Percentiles rank a stretch among this genome's conserved stretches.
phyloP scores from a whole-genome alignment of 495 filamentous ascomycete genomes.

The Penicillium canescens region DNA sequence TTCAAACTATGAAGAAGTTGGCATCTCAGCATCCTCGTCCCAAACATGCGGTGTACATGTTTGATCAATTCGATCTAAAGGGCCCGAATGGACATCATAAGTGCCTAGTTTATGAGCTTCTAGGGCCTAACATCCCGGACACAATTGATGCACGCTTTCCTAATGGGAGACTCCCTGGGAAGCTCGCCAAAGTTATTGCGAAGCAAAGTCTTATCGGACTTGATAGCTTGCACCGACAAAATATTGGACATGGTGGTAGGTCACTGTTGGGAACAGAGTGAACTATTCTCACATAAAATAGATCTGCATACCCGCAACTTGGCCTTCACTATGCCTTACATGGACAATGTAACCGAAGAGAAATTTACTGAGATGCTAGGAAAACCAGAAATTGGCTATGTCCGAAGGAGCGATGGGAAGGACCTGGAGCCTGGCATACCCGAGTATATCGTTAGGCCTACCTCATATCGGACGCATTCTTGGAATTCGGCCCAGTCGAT shows the following conservation, averaged over 20 bases:
- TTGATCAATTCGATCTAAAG: slow-evolving; percentile 39
- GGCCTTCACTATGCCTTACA: slow-evolving; percentile 31
- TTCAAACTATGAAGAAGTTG: slow-evolving; percentile 24
- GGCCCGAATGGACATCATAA: slow-evolving; percentile 48
- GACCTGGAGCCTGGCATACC: slow-evolving; percentile 31
- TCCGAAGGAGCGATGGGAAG: slow-evolving; percentile 35
- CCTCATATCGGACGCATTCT: slow-evolving; percentile 19
- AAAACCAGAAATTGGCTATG: slow-evolving; percentile 33
- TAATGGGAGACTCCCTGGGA: slow-evolving; percentile 36
- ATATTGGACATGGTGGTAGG: slow-evolving; percentile 45
- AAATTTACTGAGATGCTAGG: slow-evolving; percentile 35
- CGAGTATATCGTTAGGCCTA: slow-evolving; percentile 34
- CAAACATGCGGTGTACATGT: slow-evolving; percentile 30
- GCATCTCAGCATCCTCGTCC: slow-evolving; percentile 18
- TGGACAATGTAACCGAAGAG: slow-evolving; percentile 25
- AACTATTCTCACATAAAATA: slow-evolving; percentile 19
- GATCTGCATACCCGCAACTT: slow-evolving; percentile 54
- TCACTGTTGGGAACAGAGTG: slow-evolving; percentile 12
- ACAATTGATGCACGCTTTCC: slow-evolving; percentile 26
- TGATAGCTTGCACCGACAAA: slow-evolving; percentile 39
- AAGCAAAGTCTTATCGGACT: slow-evolving; percentile 44
- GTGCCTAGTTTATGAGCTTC: slow-evolving; percentile 47
- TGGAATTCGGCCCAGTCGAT: slow-evolving; percentile 19
- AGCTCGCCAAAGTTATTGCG: slow-evolving; percentile 42
- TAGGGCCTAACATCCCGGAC: slow-evolving; percentile 40